Conservation (phyloP, 352 stramenopile genomes). For the Pilasporangium apinafurcum region DNA sequence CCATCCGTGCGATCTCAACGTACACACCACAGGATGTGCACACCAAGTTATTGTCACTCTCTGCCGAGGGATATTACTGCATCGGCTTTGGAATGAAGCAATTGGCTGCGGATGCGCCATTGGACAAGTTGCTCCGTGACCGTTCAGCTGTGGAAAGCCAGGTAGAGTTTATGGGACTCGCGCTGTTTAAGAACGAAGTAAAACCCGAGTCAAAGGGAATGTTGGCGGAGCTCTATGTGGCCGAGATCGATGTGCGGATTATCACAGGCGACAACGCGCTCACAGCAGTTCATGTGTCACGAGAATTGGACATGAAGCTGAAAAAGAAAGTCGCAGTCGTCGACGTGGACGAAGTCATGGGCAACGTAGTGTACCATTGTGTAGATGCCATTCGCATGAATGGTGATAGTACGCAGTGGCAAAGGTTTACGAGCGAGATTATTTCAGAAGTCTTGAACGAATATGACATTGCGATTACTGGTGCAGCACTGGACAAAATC, state of each 20-base stretch:
- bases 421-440: constrained; percentile 19
- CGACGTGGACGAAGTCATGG: constrained; percentile 14
- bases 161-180: constrained; percentile 58
- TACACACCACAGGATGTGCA: constrained; percentile 17
- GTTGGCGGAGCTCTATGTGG: constrained; percentile 54
- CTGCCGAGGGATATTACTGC: constrained; percentile 64
- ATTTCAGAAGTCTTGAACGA: constrained; percentile 14
- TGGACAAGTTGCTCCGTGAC: constrained; percentile 11
- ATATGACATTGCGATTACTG: constrained; percentile 42
- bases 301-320: constrained; percentile 31
- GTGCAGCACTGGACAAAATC: constrained; percentile 35
- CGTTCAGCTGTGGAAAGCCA: constrained; percentile 42
- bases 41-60: constrained; percentile 11
- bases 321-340: constrained; percentile 34
- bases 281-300: constrained; percentile 35
- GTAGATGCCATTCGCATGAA: constrained; percentile 21
- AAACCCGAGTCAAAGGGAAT: constrained; percentile 63
- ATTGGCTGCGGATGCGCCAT: constrained; percentile 1
- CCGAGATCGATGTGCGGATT: constrained; percentile 59
- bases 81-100: constrained; percentile 31
- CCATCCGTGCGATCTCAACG: constrained; percentile 2
- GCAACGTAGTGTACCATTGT: constrained; percentile 17
- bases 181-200: constrained; percentile 83
- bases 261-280: constrained; percentile 78
- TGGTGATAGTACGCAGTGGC: constrained; percentile 17